A percentile compares a stretch with the other conserved stretches of the same genome.
Conservation (phyloP, 2,329 filamentous ascomycete genomes). For the Diatrype stigma region DNA sequence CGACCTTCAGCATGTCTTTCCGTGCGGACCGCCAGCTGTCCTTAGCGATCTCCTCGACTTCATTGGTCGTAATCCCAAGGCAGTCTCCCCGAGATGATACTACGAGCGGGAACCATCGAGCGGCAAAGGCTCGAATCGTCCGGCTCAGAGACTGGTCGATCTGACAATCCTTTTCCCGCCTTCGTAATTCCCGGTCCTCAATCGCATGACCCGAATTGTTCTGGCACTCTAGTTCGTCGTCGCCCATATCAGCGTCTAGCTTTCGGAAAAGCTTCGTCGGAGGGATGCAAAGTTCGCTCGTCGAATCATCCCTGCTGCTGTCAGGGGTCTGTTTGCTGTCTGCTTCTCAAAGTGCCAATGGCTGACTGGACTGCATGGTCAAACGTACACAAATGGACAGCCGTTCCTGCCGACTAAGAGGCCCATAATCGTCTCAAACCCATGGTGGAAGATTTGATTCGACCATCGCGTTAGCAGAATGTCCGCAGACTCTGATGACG, state of each 20-base stretch:
- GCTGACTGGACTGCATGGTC: neutral
- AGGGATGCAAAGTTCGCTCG: neutral
- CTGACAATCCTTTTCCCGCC: neutral
- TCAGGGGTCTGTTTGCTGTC: neutral
- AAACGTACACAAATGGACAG: slow-evolving; percentile 4
- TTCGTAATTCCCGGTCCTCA: neutral
- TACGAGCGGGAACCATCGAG: slow-evolving; percentile 2
- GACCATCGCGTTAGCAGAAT: neutral
- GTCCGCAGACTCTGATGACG: neutral
- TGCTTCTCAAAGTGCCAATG: neutral
- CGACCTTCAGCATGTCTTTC: slow-evolving; percentile 12
- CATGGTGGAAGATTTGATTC: neutral
- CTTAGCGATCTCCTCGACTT: slow-evolving; percentile 1
- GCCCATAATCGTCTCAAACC: neutral
- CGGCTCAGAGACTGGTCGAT: slow-evolving; percentile 1
- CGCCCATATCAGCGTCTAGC: slow-evolving; percentile 1
- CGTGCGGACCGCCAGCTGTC: slow-evolving; percentile 7
- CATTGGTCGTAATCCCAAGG: neutral
- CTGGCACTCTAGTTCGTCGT: neutral
- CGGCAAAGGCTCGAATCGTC: slow-evolving; percentile 1
- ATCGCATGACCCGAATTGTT: neutral
- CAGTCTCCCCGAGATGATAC: too few relatives aligned
- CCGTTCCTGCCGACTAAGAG: slow-evolving; percentile 1
- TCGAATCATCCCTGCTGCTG: slow-evolving; percentile 1
- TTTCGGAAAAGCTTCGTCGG: neutral